A percentile compares a stretch with the other conserved stretches of the same genome.
Conservation (phyloP, 176 grass and related monocot species). For the Cenchrus fungigraminus region DNA sequence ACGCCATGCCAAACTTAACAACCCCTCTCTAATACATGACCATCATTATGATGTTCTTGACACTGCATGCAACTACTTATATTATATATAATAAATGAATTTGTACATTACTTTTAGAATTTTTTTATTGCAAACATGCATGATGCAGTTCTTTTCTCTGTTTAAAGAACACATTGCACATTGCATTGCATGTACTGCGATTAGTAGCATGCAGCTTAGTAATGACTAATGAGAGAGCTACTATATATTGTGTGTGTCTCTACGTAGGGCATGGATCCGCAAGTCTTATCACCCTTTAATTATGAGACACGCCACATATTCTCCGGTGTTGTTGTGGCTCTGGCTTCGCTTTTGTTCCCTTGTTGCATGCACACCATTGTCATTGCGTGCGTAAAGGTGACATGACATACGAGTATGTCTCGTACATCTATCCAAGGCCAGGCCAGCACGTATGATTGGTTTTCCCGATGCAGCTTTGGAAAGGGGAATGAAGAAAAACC, state of each 20-base stretch:
- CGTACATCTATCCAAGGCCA: conserved; percentile 34
- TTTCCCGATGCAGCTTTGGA: conserved; percentile 19
- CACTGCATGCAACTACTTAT: not conserved
- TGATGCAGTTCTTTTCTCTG: not conserved
- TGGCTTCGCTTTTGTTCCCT: conserved; percentile 44
- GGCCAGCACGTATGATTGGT: conserved; percentile 42
- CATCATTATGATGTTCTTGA: conserved; percentile 23
- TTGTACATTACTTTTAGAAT: not conserved
- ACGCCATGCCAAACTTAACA: not conserved
- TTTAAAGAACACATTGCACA: not conserved
- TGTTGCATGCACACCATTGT: conserved; percentile 32
- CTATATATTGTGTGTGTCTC: not conserved
- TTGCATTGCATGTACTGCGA: not conserved
- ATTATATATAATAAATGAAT: not conserved
- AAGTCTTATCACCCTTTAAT: conserved; percentile 61
- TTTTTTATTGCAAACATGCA: not conserved
- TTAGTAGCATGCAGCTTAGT: not conserved
- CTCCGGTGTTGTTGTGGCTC: conserved; percentile 53
- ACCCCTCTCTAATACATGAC: not conserved
- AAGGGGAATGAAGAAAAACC: not conserved
- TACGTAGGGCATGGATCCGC: conserved; percentile 6
- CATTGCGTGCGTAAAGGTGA: conserved; percentile 59
- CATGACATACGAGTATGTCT: conserved; percentile 56
- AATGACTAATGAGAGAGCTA: not conserved
- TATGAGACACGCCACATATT: conserved; percentile 54